These are phyloP conservation scores for Botrytis byssoidea DNA, from an alignment of 2,329 filamentous ascomycete genomes.

Conservation along the genomic window DNA sequence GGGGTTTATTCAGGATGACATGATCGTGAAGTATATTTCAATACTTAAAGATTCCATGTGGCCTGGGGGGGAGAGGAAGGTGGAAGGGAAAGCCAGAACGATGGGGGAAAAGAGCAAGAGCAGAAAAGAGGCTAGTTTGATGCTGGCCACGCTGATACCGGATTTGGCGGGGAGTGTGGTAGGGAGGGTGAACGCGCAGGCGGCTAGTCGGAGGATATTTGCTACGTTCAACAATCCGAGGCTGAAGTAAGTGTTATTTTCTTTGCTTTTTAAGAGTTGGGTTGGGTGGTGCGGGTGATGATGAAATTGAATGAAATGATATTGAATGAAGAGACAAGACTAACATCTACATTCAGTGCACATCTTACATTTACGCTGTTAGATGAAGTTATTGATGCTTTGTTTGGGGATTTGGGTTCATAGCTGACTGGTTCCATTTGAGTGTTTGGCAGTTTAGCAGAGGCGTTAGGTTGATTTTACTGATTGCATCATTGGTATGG, in stretches of 20 bases:
- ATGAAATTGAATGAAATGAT: not conserved
- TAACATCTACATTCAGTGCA: conserved; percentile 29
- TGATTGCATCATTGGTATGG: not conserved
- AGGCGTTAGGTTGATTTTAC: conserved; percentile 2
- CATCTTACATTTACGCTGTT: conserved; percentile 41
- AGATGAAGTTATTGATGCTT: conserved; percentile 40
- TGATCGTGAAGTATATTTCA: conserved; percentile 71
- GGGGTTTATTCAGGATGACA: conserved; percentile 72
- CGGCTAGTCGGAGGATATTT: conserved; percentile 83
- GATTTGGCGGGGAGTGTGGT: conserved; percentile 93
- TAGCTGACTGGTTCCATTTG: conserved; percentile 33
- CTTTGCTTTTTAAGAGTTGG: not conserved
- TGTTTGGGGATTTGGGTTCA: conserved; percentile 37
- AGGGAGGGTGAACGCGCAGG: conserved; percentile 85
- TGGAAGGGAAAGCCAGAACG: conserved; percentile 56
- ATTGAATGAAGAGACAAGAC: not conserved
- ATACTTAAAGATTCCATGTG: conserved; percentile 76
- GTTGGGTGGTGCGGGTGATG: not conserved
- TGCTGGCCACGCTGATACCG: conserved; percentile 85
- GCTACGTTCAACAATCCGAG: conserved; percentile 88
- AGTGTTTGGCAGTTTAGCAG: not conserved
- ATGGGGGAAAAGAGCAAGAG: conserved; percentile 73
- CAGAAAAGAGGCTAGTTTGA: conserved; percentile 80
- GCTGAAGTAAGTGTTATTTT: conserved; percentile 67
- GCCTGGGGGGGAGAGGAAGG: conserved; percentile 64